Evolutionary conservation across 257 asterid genomes (phyloP), one percentile per base, ranked within the genome.

Genomic region (Solanum dulcamara): DNA sequence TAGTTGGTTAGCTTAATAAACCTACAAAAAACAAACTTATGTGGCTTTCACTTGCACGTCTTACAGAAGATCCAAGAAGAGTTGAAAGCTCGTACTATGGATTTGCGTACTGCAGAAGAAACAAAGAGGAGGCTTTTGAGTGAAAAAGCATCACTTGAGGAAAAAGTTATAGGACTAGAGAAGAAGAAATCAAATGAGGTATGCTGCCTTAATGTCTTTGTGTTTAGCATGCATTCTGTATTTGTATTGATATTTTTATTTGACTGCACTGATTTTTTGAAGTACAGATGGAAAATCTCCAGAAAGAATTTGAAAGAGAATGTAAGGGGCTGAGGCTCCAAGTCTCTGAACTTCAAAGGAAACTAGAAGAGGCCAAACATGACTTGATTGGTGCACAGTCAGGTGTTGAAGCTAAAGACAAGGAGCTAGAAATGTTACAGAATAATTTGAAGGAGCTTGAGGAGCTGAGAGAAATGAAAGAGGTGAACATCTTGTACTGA

Each of bases 401-500:
- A 64, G 66, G 90, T 81, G 84, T 94, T 77, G 89, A 92, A 80
- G 77, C 88, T 28, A 97, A 95, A 90, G 98, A 94, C 81, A 66
- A 81, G 26, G 97, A 95, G 87, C 53, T 95, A 84, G 85, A 92
- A 71, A 80, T 90, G 38, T 71, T 94, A 90, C 97, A 93, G 88
- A 95, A 90, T 90, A 94, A 94, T 85, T 91, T 97, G 26, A 93
- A 89, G 91, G 99, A 95, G 86, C 86, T 97, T 83, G 99, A 92
- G 85, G 98, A 97, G 66, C 92, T 97, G 70, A 92, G 98, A 91
- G 99, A 97, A 91, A 94, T 97, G 98, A 97, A 95, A 90, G 99
- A 97, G 98, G 99, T 97, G 53, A 84, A 26, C 35, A 67, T 83
- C 70, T 81, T 87, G 8, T 53, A 57, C 44, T 55, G 77, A 18